Evolutionary conservation across 2,329 filamentous ascomycete species (phyloP).

Genomic region (Diaporthe vaccinii): DNA sequence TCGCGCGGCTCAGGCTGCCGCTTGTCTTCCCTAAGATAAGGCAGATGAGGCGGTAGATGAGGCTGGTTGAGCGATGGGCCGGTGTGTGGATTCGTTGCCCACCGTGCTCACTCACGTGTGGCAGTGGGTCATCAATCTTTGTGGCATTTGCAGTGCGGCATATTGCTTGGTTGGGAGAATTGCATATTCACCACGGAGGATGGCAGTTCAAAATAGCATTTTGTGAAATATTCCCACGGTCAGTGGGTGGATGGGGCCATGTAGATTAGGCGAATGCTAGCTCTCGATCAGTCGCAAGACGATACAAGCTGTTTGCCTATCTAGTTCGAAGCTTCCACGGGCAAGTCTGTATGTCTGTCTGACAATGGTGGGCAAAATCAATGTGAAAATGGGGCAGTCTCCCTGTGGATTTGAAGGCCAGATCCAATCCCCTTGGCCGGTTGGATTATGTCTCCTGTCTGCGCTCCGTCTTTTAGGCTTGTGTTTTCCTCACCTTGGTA

Average conservation of each 20-base stretch:
- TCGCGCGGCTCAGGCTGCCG: slow-evolving; percentile 82
- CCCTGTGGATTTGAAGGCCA: background rate
- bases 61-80: no score
- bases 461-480: no score
- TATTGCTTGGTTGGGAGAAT: slow-evolving; percentile 8
- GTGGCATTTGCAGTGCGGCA: slow-evolving; percentile 5
- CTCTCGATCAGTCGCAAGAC: background rate
- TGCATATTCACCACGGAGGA: background rate
- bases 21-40: slow-evolving; percentile 82
- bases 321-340: background rate
- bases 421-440: background rate
- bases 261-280: background rate
- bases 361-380: no score
- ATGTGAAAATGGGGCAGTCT: background rate
- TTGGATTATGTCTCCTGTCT: background rate
- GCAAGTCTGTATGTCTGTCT: background rate
- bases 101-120: background rate
- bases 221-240: background rate
- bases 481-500: no score
- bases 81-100: background rate
- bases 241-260: background rate
- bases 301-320: background rate
- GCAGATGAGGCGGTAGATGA: slow-evolving; percentile 42
- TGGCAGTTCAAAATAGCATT: background rate
- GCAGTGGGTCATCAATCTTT: background rate